Percentiles rank a stretch among this genome's conserved stretches.
Evolutionary conservation across 2,329 filamentous ascomycete genomes (phyloP).

Genomic region (Coleophoma crateriformis): DNA sequence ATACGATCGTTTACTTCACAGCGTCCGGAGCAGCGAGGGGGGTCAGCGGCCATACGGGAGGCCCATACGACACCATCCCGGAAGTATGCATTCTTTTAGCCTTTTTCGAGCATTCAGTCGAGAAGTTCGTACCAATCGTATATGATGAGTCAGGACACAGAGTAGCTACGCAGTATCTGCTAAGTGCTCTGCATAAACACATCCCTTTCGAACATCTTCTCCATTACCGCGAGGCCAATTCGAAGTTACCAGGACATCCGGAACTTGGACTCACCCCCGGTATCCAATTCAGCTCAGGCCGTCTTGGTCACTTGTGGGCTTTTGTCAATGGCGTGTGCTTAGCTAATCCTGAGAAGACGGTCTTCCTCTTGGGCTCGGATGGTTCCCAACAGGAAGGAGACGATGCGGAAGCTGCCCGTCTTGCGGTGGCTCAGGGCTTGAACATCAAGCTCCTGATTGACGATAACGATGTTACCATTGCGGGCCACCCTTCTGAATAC

Average conservation of each 20-base stretch:
- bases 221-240: conserved; percentile 33
- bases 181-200: conserved; percentile 29
- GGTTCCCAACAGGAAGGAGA: conserved; percentile 36
- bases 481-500: conserved; percentile 32
- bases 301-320: conserved; percentile 33
- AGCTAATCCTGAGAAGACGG: conserved; percentile 29
- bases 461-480: conserved; percentile 35
- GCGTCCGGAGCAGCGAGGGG: conserved; percentile 31
- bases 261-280: conserved; percentile 33
- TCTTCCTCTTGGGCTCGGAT: conserved; percentile 31
- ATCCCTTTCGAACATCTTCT: conserved; percentile 32
- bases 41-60: conserved; percentile 31
- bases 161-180: conserved; percentile 33
- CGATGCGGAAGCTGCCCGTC: conserved; percentile 32
- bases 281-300: conserved; percentile 33
- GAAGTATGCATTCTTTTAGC: conserved; percentile 33
- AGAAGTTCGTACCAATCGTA: conserved; percentile 26
- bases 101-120: conserved; percentile 28
- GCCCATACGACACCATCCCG: conserved; percentile 32
- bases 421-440: conserved; percentile 30
- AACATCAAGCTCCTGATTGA: conserved; percentile 33
- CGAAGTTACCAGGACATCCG: conserved; percentile 32
- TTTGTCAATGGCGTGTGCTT: conserved; percentile 32
- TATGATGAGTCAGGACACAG: conserved; percentile 33
- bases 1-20: conserved; percentile 33